These are phyloP conservation scores for Aspergillus sclerotioniger DNA, from an alignment of 495 filamentous ascomycete species.

Conservation along the genomic window DNA sequence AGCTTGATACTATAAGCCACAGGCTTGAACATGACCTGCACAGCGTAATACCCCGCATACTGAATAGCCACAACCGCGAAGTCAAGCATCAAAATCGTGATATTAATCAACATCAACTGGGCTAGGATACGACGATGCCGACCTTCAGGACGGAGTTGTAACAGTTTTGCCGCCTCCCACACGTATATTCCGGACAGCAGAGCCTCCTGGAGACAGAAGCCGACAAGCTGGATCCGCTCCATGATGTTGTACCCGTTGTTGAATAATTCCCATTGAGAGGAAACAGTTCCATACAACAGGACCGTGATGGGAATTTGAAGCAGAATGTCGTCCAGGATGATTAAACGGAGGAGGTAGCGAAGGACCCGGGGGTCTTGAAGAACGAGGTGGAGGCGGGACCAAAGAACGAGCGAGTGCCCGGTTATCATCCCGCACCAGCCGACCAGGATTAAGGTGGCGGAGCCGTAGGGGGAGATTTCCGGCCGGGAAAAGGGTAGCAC, in stretches of 20 bases:
- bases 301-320: slow-evolving; percentile 44
- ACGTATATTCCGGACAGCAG: slow-evolving; percentile 58
- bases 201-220: slow-evolving; percentile 55
- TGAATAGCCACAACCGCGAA: slow-evolving; percentile 44
- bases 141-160: slow-evolving; percentile 35
- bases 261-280: slow-evolving; percentile 29
- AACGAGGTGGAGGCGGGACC: slow-evolving; percentile 48
- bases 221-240: slow-evolving; percentile 53
- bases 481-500: slow-evolving; percentile 43
- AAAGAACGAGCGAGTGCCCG: slow-evolving; percentile 49
- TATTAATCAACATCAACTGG: slow-evolving; percentile 49
- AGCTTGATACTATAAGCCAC: slow-evolving; percentile 54
- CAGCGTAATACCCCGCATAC: slow-evolving; percentile 45
- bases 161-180: slow-evolving; percentile 46
- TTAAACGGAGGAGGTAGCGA: slow-evolving; percentile 37
- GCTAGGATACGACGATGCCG: slow-evolving; percentile 33
- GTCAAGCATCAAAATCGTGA: slow-evolving; percentile 51
- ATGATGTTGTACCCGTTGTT: slow-evolving; percentile 43
- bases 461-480: slow-evolving; percentile 29
- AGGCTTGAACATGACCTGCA: slow-evolving; percentile 51
- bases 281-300: slow-evolving; percentile 40
- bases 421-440: slow-evolving; percentile 50
- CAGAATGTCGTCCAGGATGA: slow-evolving; percentile 42
- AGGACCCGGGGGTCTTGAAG: slow-evolving; percentile 39
- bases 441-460: slow-evolving; percentile 37